Base-by-base conservation (phyloP, 768 basidiomycete species). In the Cystofilobasidium bisporidii region DNA sequence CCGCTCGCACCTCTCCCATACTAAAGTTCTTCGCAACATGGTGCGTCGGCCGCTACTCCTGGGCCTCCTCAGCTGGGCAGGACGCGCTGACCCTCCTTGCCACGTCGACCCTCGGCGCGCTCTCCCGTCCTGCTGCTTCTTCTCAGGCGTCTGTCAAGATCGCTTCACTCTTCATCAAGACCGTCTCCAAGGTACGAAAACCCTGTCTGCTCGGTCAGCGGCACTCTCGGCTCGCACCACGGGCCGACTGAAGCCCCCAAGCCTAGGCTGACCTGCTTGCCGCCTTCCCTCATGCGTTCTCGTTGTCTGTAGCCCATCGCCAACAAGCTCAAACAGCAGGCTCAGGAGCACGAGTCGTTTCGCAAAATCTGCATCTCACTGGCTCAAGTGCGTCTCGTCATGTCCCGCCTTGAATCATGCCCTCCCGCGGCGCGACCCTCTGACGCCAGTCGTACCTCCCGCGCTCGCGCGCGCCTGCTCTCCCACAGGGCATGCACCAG, bases 401-500 rank as follows among this genome's bases (percentile, higher is more conserved):
- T n/a, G n/a, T n/a, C 26, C 43, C 33, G 28, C 18, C 24, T 38
- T 40, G 28, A 17, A 18, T 24, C n/a, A n/a, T n/a, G n/a, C n/a
- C n/a, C n/a, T n/a, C n/a, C n/a, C n/a, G n/a, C n/a, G n/a, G n/a
- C n/a, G n/a, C n/a, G n/a, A n/a, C n/a, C n/a, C n/a, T n/a, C n/a
- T n/a, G n/a, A n/a, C n/a, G n/a, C n/a, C n/a, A n/a, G n/a, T n/a
- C n/a, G n/a, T n/a, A n/a, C n/a, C n/a, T n/a, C n/a, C 36, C 63
- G 15, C 62, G 20, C n/a, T n/a, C 26, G 3, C 33, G 15, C 41
- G 28, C 30, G n/a, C 45, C 43, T 30, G 10, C 2, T n/a, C 30
- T 64, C 83, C 90, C 69, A 6, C 89, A 91, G 76, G 77, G 78
- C 71, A 84, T 89, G 82, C 86, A 91, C 77, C 84, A 85, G 48